Evolutionary conservation across 2,329 filamentous ascomycete species (phyloP), one percentile per base, ranked within the genome.

Genomic region (Talaromyces islandicus): DNA sequence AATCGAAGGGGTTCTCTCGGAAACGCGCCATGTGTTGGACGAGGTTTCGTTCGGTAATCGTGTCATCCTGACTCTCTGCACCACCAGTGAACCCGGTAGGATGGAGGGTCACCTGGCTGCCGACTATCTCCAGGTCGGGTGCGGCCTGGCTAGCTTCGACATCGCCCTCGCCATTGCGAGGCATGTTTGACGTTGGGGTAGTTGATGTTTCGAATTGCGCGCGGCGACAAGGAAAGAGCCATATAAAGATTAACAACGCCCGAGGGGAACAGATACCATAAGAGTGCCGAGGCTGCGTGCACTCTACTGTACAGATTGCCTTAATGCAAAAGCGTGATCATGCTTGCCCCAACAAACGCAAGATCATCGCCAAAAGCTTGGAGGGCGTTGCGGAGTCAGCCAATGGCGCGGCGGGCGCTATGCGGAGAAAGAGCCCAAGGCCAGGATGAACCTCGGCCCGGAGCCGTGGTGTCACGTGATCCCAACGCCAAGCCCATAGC

Each of bases 11-110:
- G 58, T 84, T 82, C 60, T 88, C 78, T 60, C 93, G 87, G 74
- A 97, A 97, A 52, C 92, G 89, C 54, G 90, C 89, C 82, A 94
- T 94, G 70, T 92, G 86, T 73, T 88, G 86, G 56, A 82, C 77
- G 43, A 82, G 73, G 59, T 80, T 78, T 24, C 75, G 71, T 63
- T 80, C 78, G 27, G 75, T 75, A 46, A 75, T 85, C 50, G 78
- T 80, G 63, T 81, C 78, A 62, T 79, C 69, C 61, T 71, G 68
- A 24, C 65, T 58, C 54, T 68, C 72, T 7, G 70, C 70, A 7
- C 71, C 75, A 35, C 71, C 74, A 7, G 74, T 77, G 60, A 76
- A 89, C 62, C 88, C 88, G 65, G 86, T 86, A 9, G 89, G 89
- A 70, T 91, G 88, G 43, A 92, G 83, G 1, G 87, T 91, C 66